Conservation (phyloP, 31 red algal genomes). For the Bonnemaisonia californica region DNA sequence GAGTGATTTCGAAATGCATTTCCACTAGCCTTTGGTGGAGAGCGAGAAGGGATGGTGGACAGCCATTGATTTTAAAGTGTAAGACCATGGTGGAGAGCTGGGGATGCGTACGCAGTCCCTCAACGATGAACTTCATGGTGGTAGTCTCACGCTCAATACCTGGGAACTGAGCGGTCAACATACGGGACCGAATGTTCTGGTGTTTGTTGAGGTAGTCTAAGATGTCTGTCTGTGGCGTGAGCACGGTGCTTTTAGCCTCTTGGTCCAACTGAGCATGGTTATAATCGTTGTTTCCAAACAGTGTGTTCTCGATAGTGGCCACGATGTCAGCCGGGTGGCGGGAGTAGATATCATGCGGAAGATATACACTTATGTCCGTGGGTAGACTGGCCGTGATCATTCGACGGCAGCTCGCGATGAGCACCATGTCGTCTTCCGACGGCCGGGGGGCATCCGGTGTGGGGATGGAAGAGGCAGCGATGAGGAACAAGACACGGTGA, state of each 20-base stretch:
- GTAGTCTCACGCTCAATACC: not conserved
- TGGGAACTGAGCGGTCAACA: not conserved
- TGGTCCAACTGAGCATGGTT: not conserved
- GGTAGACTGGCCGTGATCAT: not conserved
- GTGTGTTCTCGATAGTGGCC: not conserved
- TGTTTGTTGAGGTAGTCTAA: constrained; percentile 1
- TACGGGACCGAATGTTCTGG: not conserved
- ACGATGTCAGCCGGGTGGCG: not conserved
- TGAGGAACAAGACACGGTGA: not conserved
- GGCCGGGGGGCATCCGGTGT: not conserved
- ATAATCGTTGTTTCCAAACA: not conserved
- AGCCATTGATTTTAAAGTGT: no score
- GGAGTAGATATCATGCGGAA: not conserved
- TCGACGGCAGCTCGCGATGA: not conserved
- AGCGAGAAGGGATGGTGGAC: no score
- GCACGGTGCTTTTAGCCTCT: not conserved
- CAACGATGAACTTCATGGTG: not conserved
- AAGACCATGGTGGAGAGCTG: no score
- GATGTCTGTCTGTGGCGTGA: not conserved
- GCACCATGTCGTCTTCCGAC: no score
- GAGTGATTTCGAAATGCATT: no score
- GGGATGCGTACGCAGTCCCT: not conserved
- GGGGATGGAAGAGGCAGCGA: not conserved
- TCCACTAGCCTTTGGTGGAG: no score
- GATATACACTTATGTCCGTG: not conserved